These are phyloP conservation scores for Botrytis byssoidea DNA, from an alignment of 2,329 filamentous ascomycete genomes.

Conservation along the genomic window DNA sequence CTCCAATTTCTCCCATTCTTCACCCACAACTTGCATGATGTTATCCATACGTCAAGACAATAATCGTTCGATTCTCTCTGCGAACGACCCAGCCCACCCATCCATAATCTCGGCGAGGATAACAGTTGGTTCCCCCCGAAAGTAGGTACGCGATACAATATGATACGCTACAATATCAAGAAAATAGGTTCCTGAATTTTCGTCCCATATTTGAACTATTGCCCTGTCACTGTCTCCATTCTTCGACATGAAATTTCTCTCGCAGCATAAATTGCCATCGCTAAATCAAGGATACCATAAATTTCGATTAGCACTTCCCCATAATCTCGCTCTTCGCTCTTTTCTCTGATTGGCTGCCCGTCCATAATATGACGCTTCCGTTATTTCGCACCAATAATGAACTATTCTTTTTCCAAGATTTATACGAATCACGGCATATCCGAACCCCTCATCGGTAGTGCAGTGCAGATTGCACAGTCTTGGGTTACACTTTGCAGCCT, in stretches of 20 bases:
- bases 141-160: neutral
- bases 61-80: neutral
- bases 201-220: neutral
- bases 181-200: neutral
- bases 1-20: neutral
- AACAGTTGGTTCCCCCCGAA: conserved; percentile 10
- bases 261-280: neutral
- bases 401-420: neutral
- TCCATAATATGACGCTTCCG: conserved; percentile 7
- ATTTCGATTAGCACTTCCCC: neutral
- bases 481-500: conserved; percentile 6
- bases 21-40: neutral
- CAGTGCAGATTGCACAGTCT: neutral
- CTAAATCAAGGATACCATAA: neutral
- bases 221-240: neutral
- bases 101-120: neutral
- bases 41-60: neutral
- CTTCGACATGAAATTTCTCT: neutral
- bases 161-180: neutral
- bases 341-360: conserved; percentile 9
- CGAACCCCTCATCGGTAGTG: conserved; percentile 22
- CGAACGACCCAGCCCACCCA: neutral
- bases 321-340: conserved; percentile 17
- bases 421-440: conserved; percentile 24
- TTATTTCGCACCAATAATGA: conserved; percentile 17